A percentile compares a stretch with the other conserved stretches of the same genome.
Evolutionary conservation across 2,329 filamentous ascomycete species (phyloP).

Genomic region (Phyllosticta ampelicida): DNA sequence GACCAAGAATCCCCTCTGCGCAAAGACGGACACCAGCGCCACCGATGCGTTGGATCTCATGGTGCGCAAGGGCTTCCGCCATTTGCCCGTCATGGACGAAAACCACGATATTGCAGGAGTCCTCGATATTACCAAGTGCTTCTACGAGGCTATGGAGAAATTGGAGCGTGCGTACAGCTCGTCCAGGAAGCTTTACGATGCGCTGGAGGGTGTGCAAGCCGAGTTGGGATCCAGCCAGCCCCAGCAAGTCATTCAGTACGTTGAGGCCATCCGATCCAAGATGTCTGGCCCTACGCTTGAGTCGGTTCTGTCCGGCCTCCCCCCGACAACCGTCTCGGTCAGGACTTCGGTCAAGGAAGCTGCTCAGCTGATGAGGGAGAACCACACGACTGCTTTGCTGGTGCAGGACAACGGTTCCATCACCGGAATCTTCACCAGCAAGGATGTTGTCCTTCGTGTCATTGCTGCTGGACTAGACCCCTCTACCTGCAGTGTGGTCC

Average conservation of each 20-base stretch:
- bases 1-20: constrained; percentile 98
- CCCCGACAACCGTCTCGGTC: constrained; percentile 89
- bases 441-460: constrained; percentile 94
- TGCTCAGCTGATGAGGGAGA: constrained; percentile 93
- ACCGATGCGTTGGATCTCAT: constrained; percentile 96
- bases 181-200: constrained; percentile 96
- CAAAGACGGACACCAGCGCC: constrained; percentile 92
- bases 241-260: constrained; percentile 97
- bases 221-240: constrained; percentile 92
- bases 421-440: constrained; percentile 98
- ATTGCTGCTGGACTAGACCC: constrained; percentile 95
- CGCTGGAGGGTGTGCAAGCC: constrained; percentile 92
- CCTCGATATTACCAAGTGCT: constrained; percentile 97
- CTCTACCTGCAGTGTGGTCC: constrained; percentile 88
- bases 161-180: constrained; percentile 94
- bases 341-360: constrained; percentile 94
- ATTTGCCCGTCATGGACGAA: constrained; percentile 98
- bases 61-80: constrained; percentile 96
- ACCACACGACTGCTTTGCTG: constrained; percentile 91
- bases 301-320: constrained; percentile 81
- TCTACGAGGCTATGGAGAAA: constrained; percentile 99
- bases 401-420: constrained; percentile 96
- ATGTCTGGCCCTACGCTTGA: constrained; percentile 98
- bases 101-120: constrained; percentile 99
- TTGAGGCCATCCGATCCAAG: constrained; percentile 86